phyloP scores from a whole-genome alignment of 176 grass and related monocot species.

The Miscanthus lutarioriparius region DNA sequence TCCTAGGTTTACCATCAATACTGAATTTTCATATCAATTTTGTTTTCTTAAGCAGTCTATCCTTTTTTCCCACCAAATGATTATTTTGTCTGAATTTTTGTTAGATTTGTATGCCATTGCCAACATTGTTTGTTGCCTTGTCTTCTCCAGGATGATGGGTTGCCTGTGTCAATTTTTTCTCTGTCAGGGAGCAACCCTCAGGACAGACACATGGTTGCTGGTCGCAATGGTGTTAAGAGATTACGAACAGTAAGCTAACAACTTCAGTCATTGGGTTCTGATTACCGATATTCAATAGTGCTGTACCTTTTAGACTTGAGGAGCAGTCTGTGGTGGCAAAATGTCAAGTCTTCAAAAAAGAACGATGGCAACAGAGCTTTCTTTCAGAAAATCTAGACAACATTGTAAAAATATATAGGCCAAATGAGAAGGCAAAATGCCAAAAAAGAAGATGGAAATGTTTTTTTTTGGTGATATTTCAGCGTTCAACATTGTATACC shows the following conservation, averaged over 20 bases:
- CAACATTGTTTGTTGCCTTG: constrained; percentile 28
- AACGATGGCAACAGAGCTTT: background rate
- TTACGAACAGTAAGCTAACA: constrained; percentile 70
- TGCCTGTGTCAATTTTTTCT: constrained; percentile 89
- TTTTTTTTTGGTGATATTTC: background rate
- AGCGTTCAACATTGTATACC: background rate
- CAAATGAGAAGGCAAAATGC: background rate
- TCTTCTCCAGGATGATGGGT: constrained; percentile 89
- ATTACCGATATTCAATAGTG: constrained; percentile 24
- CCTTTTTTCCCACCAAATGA: background rate
- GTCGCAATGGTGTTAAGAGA: constrained; percentile 93
- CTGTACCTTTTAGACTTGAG: background rate
- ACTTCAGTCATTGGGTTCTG: constrained; percentile 1
- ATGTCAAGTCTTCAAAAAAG: background rate
- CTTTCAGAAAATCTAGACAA: background rate
- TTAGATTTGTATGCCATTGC: constrained; percentile 6
- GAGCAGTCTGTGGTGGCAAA: background rate
- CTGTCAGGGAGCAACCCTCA: constrained; percentile 88
- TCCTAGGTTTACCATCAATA: background rate
- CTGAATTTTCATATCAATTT: background rate
- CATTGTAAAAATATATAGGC: background rate
- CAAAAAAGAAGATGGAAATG: background rate
- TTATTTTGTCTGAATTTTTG: constrained; percentile 15
- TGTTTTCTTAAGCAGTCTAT: constrained; percentile 13
- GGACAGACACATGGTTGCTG: constrained; percentile 91